These are phyloP conservation scores for Trichoderma sp. DNA, from an alignment of 2,329 filamentous ascomycete genomes.

Conservation along the genomic window DNA sequence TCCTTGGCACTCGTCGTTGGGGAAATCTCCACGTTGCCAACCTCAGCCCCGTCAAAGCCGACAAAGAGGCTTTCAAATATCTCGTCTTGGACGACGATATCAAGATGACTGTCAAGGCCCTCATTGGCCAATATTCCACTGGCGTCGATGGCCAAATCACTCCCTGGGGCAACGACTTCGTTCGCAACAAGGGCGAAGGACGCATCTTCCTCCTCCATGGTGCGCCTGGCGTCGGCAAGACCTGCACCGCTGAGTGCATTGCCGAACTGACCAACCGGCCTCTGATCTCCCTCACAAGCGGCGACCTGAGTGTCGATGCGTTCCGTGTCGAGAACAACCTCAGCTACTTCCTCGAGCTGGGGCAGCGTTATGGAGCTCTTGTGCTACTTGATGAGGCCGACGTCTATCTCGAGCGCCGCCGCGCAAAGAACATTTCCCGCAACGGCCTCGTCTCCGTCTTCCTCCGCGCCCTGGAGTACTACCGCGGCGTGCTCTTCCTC, in stretches of 20 bases:
- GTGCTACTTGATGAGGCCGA: constrained; percentile 64
- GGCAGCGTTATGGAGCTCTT: constrained; percentile 54
- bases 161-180: constrained; percentile 52
- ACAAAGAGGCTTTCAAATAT: constrained; percentile 55
- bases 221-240: constrained; percentile 61
- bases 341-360: constrained; percentile 54
- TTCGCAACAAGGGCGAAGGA: constrained; percentile 56
- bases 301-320: constrained; percentile 50
- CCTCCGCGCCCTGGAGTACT: constrained; percentile 57
- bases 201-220: constrained; percentile 57
- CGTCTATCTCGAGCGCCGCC: constrained; percentile 60
- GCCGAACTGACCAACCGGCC: constrained; percentile 56
- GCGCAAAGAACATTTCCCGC: constrained; percentile 47
- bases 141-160: constrained; percentile 44
- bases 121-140: constrained; percentile 53
- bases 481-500: constrained; percentile 54
- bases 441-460: constrained; percentile 56
- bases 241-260: constrained; percentile 59
- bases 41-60: constrained; percentile 47
- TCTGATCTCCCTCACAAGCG: constrained; percentile 55
- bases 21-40: constrained; percentile 47
- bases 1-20: constrained; percentile 52
- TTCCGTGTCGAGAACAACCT: constrained; percentile 49
- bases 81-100: constrained; percentile 54
- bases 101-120: constrained; percentile 52